phyloP scores from a whole-genome alignment of 257 asterid species.

The Anisodus tanguticus region DNA sequence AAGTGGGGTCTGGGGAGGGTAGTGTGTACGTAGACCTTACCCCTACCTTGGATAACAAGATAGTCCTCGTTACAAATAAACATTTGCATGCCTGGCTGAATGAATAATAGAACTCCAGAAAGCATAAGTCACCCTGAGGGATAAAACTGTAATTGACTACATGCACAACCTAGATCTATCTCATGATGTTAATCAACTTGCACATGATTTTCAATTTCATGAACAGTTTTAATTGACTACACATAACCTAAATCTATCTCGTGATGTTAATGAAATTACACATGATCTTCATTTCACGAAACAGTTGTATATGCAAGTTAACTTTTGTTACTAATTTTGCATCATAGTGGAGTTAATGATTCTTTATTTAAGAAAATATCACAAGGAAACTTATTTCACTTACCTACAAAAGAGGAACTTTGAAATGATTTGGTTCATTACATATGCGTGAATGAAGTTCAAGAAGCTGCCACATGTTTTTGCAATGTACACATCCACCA shows the following conservation, averaged over 20 bases:
- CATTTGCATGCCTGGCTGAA: not conserved
- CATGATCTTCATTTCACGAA: not conserved
- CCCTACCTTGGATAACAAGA: not conserved
- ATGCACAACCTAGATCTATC: too few species aligned
- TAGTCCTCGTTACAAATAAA: not conserved
- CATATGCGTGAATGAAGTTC: constrained; percentile 85
- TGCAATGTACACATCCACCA: constrained; percentile 83
- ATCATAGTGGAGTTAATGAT: too few species aligned
- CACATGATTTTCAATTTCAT: not conserved
- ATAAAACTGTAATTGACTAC: not conserved
- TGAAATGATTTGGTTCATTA: constrained; percentile 70
- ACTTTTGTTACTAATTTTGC: not conserved
- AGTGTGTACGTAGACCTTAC: not conserved
- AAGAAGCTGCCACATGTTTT: constrained; percentile 94
- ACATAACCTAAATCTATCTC: too few species aligned
- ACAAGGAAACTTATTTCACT: constrained; percentile 20
- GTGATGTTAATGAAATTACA: not conserved
- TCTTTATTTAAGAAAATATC: not conserved
- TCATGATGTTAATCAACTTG: not conserved
- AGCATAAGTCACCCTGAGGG: not conserved
- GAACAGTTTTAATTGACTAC: too few species aligned
- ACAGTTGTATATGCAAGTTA: not conserved
- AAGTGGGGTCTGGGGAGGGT: too few species aligned
- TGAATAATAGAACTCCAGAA: not conserved
- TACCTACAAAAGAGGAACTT: constrained; percentile 89